A percentile compares a stretch with the other conserved stretches of the same genome.
These are phyloP conservation scores for Shiraia sp. DNA, from an alignment of 2,329 filamentous ascomycete species.

Conservation along the genomic window DNA sequence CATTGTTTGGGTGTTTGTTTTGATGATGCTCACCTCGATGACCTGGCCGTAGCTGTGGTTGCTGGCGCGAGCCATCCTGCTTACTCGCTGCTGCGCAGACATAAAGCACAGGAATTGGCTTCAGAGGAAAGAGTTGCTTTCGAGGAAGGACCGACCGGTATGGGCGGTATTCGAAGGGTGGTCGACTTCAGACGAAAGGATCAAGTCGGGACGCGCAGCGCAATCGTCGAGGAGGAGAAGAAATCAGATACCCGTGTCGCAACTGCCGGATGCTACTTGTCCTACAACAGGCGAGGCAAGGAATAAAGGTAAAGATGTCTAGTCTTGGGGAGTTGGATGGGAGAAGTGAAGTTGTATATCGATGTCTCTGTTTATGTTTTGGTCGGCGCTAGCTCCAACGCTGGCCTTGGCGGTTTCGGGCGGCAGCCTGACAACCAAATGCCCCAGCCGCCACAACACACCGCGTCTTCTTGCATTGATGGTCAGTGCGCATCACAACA, in stretches of 20 bases:
- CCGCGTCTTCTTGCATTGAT: constrained; percentile 12
- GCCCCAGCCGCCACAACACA: constrained; percentile 27
- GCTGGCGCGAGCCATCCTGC: constrained; percentile 36
- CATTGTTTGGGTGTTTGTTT: constrained; percentile 31
- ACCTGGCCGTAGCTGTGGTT: constrained; percentile 75
- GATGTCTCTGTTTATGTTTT: constrained; percentile 30
- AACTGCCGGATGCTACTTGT: constrained; percentile 23
- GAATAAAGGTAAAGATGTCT: constrained; percentile 45
- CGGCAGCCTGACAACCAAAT: constrained; percentile 21
- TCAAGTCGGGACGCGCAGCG: constrained; percentile 18
- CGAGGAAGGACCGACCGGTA: too few relatives aligned
- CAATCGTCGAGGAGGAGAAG: constrained; percentile 10
- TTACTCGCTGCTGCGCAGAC: constrained; percentile 32
- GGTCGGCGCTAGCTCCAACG: constrained; percentile 23
- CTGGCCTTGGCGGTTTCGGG: constrained; percentile 25
- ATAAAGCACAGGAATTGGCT: constrained; percentile 24
- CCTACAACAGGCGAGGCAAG: constrained; percentile 24
- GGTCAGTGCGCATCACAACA: constrained; percentile 25
- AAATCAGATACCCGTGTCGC: constrained; percentile 22
- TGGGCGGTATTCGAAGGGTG: too few relatives aligned
- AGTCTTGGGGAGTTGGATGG: constrained; percentile 30
- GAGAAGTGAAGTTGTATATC: constrained; percentile 29
- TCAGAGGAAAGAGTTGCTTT: constrained; percentile 13
- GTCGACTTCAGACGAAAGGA: constrained; percentile 21
- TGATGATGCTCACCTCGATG: constrained; percentile 80